Base-by-base conservation (phyloP, 1,284 basidiomycete genomes). In the Lignosus rhinocerotis region DNA sequence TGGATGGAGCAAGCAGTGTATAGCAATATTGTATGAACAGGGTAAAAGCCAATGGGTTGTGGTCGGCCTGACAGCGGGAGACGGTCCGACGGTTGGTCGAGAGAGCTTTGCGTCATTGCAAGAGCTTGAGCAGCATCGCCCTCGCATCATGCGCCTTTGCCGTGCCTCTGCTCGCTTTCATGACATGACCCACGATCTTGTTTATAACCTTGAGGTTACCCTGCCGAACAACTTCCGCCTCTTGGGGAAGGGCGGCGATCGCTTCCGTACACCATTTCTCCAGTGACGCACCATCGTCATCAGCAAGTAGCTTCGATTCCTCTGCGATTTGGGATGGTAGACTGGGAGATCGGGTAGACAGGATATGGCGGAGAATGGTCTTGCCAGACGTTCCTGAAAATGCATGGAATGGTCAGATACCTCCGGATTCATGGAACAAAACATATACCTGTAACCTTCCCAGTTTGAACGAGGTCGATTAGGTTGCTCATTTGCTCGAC, bases 121-220 rank as follows among this genome's bases (percentile, higher is more conserved):
- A 70, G 47, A 87, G 67, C 56, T 76, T 74, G 53, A 81, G 75
- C 34, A 90, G 66, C 62, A 75, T 69, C 11, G 66, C 67, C 62
- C 75, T 79, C n/a, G 78, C 79, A 25, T 73, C 73, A 50, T 77
- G 74, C 1, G 87, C 86, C 70, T 97, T 88, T 19, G 88, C 93
- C 34, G 86, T 80, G 4, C 96, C 96, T 58, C 84, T 80, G 59
- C 88, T 92, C 53, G 83, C 73, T 73, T 88, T 92, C 94, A 98
- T 98, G 21, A 96, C 92, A 70, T 85, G 82, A 0, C 96, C 96
- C 7, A 98, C 82, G 34, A 99, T 81, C 61, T 91, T 88, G 77
- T 94, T 94, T 42, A 98, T 70, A 1, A 96, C 94, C 62, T 92
- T 94, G 32, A 77, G 73, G 59, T 93, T 90, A 0, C 96, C 95